A percentile compares a stretch with the other conserved stretches of the same genome.
Evolutionary conservation across 2,329 filamentous ascomycete genomes (phyloP).

Genomic region (Cladosporium colombiae): DNA sequence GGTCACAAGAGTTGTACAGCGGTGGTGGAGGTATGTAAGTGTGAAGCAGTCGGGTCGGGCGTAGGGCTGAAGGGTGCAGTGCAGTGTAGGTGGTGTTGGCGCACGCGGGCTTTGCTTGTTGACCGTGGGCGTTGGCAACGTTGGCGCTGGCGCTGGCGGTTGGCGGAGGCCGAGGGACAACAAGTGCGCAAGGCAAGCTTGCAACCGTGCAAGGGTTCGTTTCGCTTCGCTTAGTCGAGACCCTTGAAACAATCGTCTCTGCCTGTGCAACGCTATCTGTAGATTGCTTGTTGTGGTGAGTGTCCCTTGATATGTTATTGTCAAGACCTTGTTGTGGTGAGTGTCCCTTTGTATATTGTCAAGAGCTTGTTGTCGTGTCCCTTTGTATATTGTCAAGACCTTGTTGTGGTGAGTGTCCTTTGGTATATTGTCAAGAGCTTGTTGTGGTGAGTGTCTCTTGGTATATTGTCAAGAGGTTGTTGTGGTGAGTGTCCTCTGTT

Average conservation of each 20-base stretch:
- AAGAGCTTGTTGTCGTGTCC: too few relatives aligned
- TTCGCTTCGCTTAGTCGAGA: slow-evolving; percentile 1
- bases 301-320: neutral
- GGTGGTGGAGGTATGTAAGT: neutral
- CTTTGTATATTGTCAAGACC: too few relatives aligned
- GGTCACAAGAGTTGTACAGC: neutral
- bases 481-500: too few relatives aligned
- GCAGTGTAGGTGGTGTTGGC: neutral
- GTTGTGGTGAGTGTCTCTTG: too few relatives aligned
- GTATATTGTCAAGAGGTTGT: too few relatives aligned
- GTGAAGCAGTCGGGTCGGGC: neutral
- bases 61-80: slow-evolving; percentile 8
- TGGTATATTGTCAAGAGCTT: too few relatives aligned
- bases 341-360: too few relatives aligned
- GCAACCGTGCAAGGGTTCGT: neutral
- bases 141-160: slow-evolving; percentile 1
- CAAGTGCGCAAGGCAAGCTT: too few relatives aligned
- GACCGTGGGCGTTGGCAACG: neutral
- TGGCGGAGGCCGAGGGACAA: neutral
- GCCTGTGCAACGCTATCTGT: neutral
- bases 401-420: too few relatives aligned
- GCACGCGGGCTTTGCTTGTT: slow-evolving; percentile 1
- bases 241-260: slow-evolving; percentile 3
- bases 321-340: too few relatives aligned
- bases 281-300: neutral